Evolutionary conservation across 75 land plant species (phyloP).

Genomic region (Pinus taeda): DNA sequence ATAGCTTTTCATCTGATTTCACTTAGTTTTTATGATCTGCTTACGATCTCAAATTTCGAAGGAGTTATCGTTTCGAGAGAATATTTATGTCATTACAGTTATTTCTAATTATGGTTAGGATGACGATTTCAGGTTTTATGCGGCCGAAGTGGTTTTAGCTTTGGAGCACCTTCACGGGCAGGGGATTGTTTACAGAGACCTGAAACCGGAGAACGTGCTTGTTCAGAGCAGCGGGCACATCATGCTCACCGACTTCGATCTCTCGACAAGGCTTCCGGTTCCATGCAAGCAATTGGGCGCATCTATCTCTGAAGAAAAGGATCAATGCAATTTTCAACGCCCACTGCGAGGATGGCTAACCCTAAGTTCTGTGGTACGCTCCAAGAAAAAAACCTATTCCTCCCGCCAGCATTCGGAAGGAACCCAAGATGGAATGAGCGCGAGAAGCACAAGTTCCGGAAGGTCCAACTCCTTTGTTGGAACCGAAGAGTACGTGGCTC

Average conservation of each 20-base stretch:
- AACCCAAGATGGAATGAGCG: neutral
- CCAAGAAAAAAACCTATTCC: neutral
- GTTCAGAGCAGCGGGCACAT: slow-evolving; percentile 59
- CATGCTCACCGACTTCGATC: slow-evolving; percentile 75
- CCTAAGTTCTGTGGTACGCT: neutral
- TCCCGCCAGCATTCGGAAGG: neutral
- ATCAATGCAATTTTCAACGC: no score
- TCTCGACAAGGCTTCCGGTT: slow-evolving; percentile 38
- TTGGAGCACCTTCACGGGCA: slow-evolving; percentile 53
- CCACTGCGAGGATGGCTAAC: neutral
- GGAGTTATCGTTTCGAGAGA: no score
- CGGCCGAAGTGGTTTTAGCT: slow-evolving; percentile 68
- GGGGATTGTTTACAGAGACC: slow-evolving; percentile 66
- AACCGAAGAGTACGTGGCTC: slow-evolving; percentile 32
- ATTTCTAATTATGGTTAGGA: neutral
- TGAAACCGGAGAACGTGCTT: slow-evolving; percentile 76
- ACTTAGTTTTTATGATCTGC: no score
- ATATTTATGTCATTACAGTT: no score
- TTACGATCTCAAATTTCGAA: no score
- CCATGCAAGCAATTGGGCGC: neutral
- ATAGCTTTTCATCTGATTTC: no score
- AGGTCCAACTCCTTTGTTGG: slow-evolving; percentile 50
- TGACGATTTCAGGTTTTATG: slow-evolving; percentile 38
- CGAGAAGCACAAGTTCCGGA: neutral
- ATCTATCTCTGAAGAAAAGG: neutral